A percentile compares a stretch with the other conserved stretches of the same genome.
These are phyloP conservation scores for Zarea fungicola DNA, from an alignment of 2,329 filamentous ascomycete species.

Conservation along the genomic window DNA sequence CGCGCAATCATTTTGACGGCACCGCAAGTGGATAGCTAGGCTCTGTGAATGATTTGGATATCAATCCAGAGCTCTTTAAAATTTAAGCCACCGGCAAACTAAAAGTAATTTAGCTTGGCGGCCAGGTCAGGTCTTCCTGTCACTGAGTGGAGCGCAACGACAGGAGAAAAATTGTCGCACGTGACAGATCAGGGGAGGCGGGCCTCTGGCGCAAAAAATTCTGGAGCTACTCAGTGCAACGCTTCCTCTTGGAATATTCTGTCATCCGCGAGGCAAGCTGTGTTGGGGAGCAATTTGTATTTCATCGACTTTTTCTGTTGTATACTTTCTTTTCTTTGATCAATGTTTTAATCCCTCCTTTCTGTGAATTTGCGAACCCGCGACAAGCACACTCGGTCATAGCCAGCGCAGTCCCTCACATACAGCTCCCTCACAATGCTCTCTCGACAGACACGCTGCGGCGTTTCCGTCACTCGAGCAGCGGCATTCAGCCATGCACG, in stretches of 20 bases:
- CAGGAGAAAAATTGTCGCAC: neutral
- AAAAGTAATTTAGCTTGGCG: neutral
- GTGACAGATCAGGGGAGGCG: conserved; percentile 8
- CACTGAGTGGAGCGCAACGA: neutral
- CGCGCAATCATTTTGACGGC: conserved; percentile 25
- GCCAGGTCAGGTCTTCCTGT: neutral
- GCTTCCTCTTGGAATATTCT: neutral
- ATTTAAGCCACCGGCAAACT: conserved; percentile 1
- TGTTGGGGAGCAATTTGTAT: neutral
- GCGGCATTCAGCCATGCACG: conserved; percentile 17
- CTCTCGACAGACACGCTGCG: conserved; percentile 28
- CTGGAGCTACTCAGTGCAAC: conserved; percentile 2
- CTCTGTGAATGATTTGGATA: neutral
- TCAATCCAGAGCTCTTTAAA: neutral
- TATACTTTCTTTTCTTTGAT: neutral
- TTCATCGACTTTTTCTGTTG: neutral
- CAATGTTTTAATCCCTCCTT: neutral
- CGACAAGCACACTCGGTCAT: neutral
- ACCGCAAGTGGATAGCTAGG: neutral
- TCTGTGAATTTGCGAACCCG: neutral
- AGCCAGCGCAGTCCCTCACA: neutral
- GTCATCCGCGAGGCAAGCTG: conserved; percentile 4
- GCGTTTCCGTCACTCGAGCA: conserved; percentile 22
- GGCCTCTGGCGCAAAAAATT: conserved; percentile 1
- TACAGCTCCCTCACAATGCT: conserved; percentile 28